These are phyloP conservation scores for Claviceps purpurea DNA, from an alignment of 2,329 filamentous ascomycete genomes.

Conservation along the genomic window DNA sequence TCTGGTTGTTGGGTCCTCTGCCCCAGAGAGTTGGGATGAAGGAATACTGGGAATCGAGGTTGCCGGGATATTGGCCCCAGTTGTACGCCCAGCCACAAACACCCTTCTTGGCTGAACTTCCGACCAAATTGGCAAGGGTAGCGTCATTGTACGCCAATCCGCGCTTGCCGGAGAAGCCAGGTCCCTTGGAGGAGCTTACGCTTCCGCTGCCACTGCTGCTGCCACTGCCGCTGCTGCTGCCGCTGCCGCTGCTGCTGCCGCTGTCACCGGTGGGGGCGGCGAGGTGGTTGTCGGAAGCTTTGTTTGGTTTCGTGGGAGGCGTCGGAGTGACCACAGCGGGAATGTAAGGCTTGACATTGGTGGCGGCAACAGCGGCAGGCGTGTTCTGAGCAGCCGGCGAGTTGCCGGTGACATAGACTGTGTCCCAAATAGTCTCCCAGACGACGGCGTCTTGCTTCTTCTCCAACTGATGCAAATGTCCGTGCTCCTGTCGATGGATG, in stretches of 20 bases:
- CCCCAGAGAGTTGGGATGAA: constrained; percentile 60
- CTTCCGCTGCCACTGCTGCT: background rate
- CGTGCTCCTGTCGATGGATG: constrained; percentile 23
- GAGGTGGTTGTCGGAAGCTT: too few relatives aligned
- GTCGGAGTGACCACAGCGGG: constrained; percentile 8
- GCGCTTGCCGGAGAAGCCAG: constrained; percentile 35
- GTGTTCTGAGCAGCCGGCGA: constrained; percentile 9
- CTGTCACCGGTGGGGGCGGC: too few relatives aligned
- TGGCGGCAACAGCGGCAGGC: constrained; percentile 4
- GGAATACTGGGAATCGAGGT: constrained; percentile 30
- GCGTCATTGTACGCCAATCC: constrained; percentile 56
- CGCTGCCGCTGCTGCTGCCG: too few relatives aligned
- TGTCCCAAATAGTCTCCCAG: constrained; percentile 27
- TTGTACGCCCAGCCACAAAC: constrained; percentile 52
- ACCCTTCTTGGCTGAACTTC: constrained; percentile 18
- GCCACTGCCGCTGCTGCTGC: too few relatives aligned
- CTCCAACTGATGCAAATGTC: constrained; percentile 18
- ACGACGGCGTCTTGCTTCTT: constrained; percentile 23
- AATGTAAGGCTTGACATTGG: constrained; percentile 23
- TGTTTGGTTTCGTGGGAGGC: too few relatives aligned
- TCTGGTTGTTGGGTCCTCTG: constrained; percentile 13
- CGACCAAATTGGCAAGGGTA: constrained; percentile 37
- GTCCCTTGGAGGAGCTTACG: constrained; percentile 2
- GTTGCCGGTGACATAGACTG: constrained; percentile 21
- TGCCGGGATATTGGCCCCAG: constrained; percentile 41